A percentile compares a stretch with the other conserved stretches of the same genome.
Evolutionary conservation across 441 rosid species (phyloP).

Genomic region (Mallotus japonicus): DNA sequence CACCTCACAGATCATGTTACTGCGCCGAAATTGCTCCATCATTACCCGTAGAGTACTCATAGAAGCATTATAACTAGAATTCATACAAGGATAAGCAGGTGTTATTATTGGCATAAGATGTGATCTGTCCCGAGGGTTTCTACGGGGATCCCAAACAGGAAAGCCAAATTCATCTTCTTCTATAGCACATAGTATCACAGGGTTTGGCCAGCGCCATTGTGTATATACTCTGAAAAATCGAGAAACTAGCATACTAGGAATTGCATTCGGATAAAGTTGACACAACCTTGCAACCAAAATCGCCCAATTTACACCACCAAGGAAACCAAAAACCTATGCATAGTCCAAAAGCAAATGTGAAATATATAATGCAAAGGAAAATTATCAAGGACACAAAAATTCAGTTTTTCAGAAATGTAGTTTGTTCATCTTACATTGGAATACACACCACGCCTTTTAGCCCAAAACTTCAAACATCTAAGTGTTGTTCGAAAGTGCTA

Average conservation of each 20-base stretch:
- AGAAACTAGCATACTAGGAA: slow-evolving; percentile 89
- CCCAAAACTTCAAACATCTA: slow-evolving; percentile 91
- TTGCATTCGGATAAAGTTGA: slow-evolving; percentile 94
- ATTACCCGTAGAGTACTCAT: slow-evolving; percentile 62
- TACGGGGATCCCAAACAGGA: slow-evolving; percentile 76
- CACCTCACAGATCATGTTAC: slow-evolving; percentile 66
- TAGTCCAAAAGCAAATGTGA: slow-evolving; percentile 21
- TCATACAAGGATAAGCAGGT: slow-evolving; percentile 78
- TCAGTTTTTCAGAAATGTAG: too few species aligned
- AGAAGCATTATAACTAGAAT: slow-evolving; percentile 76
- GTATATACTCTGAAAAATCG: slow-evolving; percentile 88
- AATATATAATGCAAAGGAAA: background rate
- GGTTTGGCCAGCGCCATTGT: slow-evolving; percentile 98
- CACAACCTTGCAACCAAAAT: slow-evolving; percentile 76
- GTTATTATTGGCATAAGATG: slow-evolving; percentile 80
- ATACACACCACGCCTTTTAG: slow-evolving; percentile 84
- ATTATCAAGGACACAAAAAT: background rate
- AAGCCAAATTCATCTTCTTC: slow-evolving; percentile 88
- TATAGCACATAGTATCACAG: slow-evolving; percentile 90
- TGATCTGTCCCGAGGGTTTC: slow-evolving; percentile 55
- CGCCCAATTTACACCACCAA: slow-evolving; percentile 83
- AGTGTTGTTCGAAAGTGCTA: slow-evolving; percentile 79
- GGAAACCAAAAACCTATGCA: slow-evolving; percentile 68
- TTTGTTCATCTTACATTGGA: slow-evolving; percentile 48
- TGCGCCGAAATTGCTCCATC: slow-evolving; percentile 64